phyloP scores from a whole-genome alignment of 768 basidiomycete genomes.

The Hemileccinum rubropunctum region DNA sequence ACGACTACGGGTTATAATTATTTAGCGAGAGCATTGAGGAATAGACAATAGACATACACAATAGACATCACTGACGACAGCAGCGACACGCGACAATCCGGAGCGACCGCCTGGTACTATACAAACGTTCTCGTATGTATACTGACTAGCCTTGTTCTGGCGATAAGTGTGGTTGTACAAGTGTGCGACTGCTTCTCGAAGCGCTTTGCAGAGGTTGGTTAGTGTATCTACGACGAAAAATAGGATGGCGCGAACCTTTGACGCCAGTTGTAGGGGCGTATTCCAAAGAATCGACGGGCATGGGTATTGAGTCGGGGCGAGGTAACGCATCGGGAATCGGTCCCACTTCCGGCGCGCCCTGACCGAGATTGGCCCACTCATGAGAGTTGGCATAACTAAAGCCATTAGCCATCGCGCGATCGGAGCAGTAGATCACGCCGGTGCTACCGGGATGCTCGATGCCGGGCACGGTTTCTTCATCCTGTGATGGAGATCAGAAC shows the following conservation, averaged over 20 bases:
- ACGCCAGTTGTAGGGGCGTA: conserved; percentile 94
- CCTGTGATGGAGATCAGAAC: conserved; percentile 36
- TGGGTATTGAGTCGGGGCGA: conserved; percentile 60
- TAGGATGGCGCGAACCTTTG: conserved; percentile 48
- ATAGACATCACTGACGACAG: conserved; percentile 89
- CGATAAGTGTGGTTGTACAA: conserved; percentile 89
- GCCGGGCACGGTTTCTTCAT: conserved; percentile 89
- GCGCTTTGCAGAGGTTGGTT: conserved; percentile 39
- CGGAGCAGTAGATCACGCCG: conserved; percentile 82
- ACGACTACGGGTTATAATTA: conserved; percentile 47
- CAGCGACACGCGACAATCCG: conserved; percentile 86
- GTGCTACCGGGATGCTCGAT: conserved; percentile 72
- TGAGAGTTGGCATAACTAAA: conserved; percentile 77
- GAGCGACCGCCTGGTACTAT: conserved; percentile 94
- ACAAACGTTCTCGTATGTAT: conserved; percentile 90
- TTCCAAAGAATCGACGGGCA: conserved; percentile 74
- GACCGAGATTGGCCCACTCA: conserved; percentile 89
- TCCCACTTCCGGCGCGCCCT: conserved; percentile 89
- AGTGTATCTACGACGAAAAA: not conserved
- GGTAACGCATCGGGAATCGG: conserved; percentile 71
- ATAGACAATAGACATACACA: conserved; percentile 43
- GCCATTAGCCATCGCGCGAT: conserved; percentile 93
- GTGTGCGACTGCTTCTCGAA: conserved; percentile 87
- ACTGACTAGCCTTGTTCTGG: conserved; percentile 74
- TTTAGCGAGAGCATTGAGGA: not conserved